A percentile compares a stretch with the other conserved stretches of the same genome.
phyloP scores from a whole-genome alignment of 2,329 filamentous ascomycete genomes.

The Zymoseptoria tritici region DNA sequence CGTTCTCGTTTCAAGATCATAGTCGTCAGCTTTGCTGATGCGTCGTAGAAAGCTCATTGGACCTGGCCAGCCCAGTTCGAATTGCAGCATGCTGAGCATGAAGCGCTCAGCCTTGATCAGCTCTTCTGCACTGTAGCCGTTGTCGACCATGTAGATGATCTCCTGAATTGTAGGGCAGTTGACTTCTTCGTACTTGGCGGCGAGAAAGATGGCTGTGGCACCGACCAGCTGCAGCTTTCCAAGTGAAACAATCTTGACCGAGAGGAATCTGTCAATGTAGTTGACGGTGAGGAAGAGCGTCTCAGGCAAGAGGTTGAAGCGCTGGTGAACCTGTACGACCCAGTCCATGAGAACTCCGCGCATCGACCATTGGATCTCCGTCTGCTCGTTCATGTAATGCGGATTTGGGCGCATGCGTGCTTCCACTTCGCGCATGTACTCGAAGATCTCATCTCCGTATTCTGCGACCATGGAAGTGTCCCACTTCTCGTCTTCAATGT shows the following conservation, averaged over 20 bases:
- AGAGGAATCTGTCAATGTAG: conserved; percentile 94
- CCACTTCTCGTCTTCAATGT: conserved; percentile 81
- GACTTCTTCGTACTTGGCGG: conserved; percentile 98
- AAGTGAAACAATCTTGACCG: conserved; percentile 87
- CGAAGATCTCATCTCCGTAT: conserved; percentile 92
- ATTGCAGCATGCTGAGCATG: conserved; percentile 94
- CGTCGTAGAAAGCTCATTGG: conserved; percentile 96
- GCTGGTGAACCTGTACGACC: conserved; percentile 90
- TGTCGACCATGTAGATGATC: conserved; percentile 97
- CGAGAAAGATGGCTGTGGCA: conserved; percentile 89
- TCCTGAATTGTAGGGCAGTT: conserved; percentile 92
- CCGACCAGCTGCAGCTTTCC: conserved; percentile 94
- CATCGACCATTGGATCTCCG: conserved; percentile 97
- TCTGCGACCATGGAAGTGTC: conserved; percentile 97
- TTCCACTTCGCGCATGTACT: conserved; percentile 85
- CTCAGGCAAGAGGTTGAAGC: conserved; percentile 85
- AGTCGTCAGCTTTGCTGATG: conserved; percentile 97
- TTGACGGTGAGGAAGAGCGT: conserved; percentile 93
- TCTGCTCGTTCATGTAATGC: conserved; percentile 94
- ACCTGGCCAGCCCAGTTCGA: conserved; percentile 95
- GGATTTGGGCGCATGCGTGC: conserved; percentile 77
- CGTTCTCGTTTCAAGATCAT: conserved; percentile 89
- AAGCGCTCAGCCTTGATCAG: conserved; percentile 96
- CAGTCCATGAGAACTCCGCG: conserved; percentile 95
- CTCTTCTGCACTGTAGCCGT: conserved; percentile 80